Percentiles rank a stretch among this genome's conserved stretches.
Conservation (phyloP, 805 yeast species). For the Wickerhamiella azyma region DNA sequence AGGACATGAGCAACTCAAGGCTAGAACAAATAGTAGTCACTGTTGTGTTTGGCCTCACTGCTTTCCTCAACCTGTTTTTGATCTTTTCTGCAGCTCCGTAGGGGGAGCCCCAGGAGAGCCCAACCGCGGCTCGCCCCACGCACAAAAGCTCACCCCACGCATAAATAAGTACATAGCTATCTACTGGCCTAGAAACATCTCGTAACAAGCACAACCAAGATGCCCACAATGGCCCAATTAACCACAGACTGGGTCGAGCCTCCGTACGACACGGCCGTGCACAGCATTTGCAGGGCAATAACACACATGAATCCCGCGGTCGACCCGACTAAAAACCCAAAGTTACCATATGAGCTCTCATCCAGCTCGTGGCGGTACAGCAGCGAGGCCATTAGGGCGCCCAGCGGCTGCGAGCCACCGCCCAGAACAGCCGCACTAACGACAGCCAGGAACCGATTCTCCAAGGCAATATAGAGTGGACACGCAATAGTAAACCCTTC, state of each 20-base stretch:
- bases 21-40: slow-evolving; percentile 41
- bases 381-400: slow-evolving; percentile 60
- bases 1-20: slow-evolving; percentile 60
- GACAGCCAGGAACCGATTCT: slow-evolving; percentile 48
- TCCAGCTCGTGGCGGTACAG: slow-evolving; percentile 30
- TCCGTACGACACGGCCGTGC: slow-evolving; percentile 67
- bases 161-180: neutral
- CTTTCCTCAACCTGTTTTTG: slow-evolving; percentile 58
- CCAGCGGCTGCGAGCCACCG: slow-evolving; percentile 76
- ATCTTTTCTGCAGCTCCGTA: slow-evolving; percentile 28
- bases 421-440: slow-evolving; percentile 56
- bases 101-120: no score
- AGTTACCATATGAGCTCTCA: slow-evolving; percentile 28
- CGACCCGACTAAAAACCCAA: slow-evolving; percentile 52
- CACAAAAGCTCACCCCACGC: neutral
- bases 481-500: slow-evolving; percentile 92
- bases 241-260: slow-evolving; percentile 50
- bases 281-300: slow-evolving; percentile 77
- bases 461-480: slow-evolving; percentile 70
- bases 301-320: slow-evolving; percentile 77
- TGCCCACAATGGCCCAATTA: slow-evolving; percentile 48
- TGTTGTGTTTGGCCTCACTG: slow-evolving; percentile 55
- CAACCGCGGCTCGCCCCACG: neutral
- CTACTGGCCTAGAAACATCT: slow-evolving; percentile 18
- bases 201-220: slow-evolving; percentile 21